These are phyloP conservation scores for Trypanosoma conorhini DNA, from an alignment of 208 protist species.

Conservation along the genomic window DNA sequence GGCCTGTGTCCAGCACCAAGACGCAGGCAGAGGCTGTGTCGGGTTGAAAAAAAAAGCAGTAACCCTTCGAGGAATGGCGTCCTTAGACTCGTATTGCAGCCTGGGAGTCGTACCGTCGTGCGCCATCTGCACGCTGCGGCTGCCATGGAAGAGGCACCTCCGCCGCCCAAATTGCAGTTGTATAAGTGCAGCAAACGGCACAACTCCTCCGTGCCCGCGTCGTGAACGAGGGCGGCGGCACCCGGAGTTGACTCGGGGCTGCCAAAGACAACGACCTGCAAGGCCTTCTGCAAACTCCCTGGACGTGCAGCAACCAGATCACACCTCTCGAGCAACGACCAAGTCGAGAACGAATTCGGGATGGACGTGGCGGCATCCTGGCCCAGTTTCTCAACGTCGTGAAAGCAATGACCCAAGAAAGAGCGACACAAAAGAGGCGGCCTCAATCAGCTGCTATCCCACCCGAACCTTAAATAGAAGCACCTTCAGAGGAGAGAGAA, in stretches of 20 bases:
- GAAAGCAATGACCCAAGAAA: slow-evolving; percentile 10
- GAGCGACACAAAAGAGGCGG: background rate
- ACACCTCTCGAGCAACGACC: too few species aligned
- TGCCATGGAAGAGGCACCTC: background rate
- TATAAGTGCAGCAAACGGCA: slow-evolving; percentile 17
- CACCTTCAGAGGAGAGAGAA: too few species aligned
- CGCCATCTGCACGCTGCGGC: background rate
- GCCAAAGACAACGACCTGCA: slow-evolving; percentile 13
- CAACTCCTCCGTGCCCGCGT: slow-evolving; percentile 4
- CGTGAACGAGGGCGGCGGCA: slow-evolving; percentile 17
- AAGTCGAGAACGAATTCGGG: too few species aligned
- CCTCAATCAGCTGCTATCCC: too few species aligned
- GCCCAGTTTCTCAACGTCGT: slow-evolving; percentile 16
- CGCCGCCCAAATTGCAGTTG: background rate
- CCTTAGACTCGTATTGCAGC: slow-evolving; percentile 7
- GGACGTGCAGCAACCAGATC: background rate
- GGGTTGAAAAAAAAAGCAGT: slow-evolving; percentile 14
- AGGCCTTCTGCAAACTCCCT: background rate
- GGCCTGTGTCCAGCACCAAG: slow-evolving; percentile 1
- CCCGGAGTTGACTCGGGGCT: background rate
- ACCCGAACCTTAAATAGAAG: too few species aligned
- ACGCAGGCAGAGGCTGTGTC: background rate
- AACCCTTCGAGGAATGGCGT: background rate
- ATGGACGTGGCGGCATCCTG: background rate
- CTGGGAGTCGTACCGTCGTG: slow-evolving; percentile 5